Conservation (phyloP, 495 filamentous ascomycete genomes). For the Haplographium delicatum region DNA sequence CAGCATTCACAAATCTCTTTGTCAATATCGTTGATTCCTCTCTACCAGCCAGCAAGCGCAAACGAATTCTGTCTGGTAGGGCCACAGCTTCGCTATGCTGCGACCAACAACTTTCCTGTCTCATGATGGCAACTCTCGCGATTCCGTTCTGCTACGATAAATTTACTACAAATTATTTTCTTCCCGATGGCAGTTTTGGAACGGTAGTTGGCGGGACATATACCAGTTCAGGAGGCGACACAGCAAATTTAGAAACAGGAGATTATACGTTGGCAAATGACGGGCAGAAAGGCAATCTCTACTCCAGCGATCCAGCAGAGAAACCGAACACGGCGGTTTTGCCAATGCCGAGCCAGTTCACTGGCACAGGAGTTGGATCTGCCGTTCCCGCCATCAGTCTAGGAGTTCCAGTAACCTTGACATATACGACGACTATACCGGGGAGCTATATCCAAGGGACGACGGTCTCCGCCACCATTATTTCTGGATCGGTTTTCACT, state of each 20-base stretch:
- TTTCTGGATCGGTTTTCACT: not conserved
- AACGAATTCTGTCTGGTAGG: not conserved
- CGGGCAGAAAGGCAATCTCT: conserved; percentile 35
- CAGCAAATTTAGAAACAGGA: conserved; percentile 32
- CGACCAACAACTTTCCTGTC: conserved; percentile 9
- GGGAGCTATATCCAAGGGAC: conserved; percentile 6
- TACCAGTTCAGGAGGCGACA: conserved; percentile 24
- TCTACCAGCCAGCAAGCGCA: conserved; percentile 14
- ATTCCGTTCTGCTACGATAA: conserved; percentile 31
- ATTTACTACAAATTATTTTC: conserved; percentile 38
- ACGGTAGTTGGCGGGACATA: conserved; percentile 32
- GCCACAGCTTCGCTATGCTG: conserved; percentile 19
- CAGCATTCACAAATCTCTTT: conserved; percentile 18
- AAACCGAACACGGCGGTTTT: conserved; percentile 35
- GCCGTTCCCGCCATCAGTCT: conserved; percentile 32
- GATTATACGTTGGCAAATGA: conserved; percentile 29
- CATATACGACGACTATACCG: conserved; percentile 19
- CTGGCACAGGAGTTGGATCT: conserved; percentile 29
- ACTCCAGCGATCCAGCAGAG: conserved; percentile 24
- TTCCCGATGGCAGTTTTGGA: conserved; percentile 36
- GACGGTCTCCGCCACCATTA: conserved; percentile 3
- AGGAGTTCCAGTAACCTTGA: conserved; percentile 22
- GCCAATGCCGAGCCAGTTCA: conserved; percentile 34
- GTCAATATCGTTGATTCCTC: conserved; percentile 19
- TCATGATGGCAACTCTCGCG: conserved; percentile 10